Percentiles rank a stretch among this genome's conserved stretches.
These are phyloP conservation scores for Cyclocybe cylindracea DNA, from an alignment of 768 basidiomycete species.

Conservation along the genomic window DNA sequence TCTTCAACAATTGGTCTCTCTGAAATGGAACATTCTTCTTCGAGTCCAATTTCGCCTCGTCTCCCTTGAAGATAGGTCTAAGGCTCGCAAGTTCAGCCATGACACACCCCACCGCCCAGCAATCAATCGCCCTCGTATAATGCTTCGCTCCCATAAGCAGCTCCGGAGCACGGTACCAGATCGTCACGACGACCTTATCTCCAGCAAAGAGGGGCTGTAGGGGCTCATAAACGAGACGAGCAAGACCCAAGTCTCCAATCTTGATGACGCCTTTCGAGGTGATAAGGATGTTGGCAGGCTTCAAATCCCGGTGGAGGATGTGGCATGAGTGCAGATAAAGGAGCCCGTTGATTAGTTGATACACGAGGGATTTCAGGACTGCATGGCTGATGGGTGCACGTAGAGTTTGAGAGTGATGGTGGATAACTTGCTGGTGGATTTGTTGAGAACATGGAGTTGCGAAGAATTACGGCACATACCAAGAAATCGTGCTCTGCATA, in stretches of 20 bases:
- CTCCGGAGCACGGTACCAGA: conserved; percentile 99
- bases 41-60: conserved; percentile 95
- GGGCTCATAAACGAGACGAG: conserved; percentile 87
- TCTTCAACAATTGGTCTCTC: conserved; percentile 90
- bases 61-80: conserved; percentile 97
- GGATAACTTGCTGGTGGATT: conserved; percentile 86
- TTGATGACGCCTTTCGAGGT: conserved; percentile 88
- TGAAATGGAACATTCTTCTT: conserved; percentile 99
- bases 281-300: conserved; percentile 98
- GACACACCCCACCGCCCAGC: conserved; percentile 98
- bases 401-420: conserved; percentile 92
- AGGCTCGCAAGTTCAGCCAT: conserved; percentile 93
- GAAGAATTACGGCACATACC: conserved; percentile 45
- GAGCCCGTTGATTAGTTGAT: conserved; percentile 93
- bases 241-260: conserved; percentile 97
- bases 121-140: conserved; percentile 95
- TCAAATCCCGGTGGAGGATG: conserved; percentile 96
- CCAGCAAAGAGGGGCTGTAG: conserved; percentile 89
- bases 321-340: conserved; percentile 94
- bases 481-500: conserved; percentile 99
- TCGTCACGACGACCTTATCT: conserved; percentile 98
- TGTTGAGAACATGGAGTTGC: background rate
- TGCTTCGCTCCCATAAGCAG: conserved; percentile 95
- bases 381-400: conserved; percentile 72
- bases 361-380: conserved; percentile 90